These are phyloP conservation scores for Blastobotrys petasosporus DNA, from an alignment of 1,139 yeast genomes.

Conservation along the genomic window DNA sequence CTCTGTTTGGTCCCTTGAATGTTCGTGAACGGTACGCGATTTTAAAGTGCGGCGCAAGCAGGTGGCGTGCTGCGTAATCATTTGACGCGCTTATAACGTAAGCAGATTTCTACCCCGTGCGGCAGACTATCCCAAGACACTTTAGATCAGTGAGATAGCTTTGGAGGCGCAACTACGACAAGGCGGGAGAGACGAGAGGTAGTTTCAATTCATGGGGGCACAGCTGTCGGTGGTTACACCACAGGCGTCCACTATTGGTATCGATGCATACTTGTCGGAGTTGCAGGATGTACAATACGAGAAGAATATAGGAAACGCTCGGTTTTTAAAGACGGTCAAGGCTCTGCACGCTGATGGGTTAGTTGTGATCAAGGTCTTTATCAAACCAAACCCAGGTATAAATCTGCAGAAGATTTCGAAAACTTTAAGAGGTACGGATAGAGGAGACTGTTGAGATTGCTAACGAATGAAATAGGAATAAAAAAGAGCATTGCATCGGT, in stretches of 20 bases:
- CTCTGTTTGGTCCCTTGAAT: no score
- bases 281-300: constrained; percentile 68
- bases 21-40: no score
- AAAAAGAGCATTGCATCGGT: constrained; percentile 27
- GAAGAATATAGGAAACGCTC: constrained; percentile 62
- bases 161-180: no score
- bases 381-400: constrained; percentile 57
- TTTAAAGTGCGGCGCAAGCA: no score
- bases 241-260: constrained; percentile 85
- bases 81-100: no score
- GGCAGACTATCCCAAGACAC: no score
- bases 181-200: background rate
- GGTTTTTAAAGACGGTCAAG: constrained; percentile 80
- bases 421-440: constrained; percentile 22
- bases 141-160: no score
- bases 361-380: constrained; percentile 71
- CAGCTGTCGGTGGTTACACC: constrained; percentile 76
- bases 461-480: constrained; percentile 1
- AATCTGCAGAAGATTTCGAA: constrained; percentile 28
- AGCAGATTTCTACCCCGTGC: no score
- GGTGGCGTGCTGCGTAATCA: no score
- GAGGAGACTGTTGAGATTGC: constrained; percentile 16
- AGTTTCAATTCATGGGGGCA: constrained; percentile 58
- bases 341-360: constrained; percentile 61
- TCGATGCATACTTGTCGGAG: constrained; percentile 82